Percentiles rank a stretch among this genome's conserved stretches.
Evolutionary conservation across 2,329 filamentous ascomycete species (phyloP).

Genomic region (Pestalotiopsis sp.): DNA sequence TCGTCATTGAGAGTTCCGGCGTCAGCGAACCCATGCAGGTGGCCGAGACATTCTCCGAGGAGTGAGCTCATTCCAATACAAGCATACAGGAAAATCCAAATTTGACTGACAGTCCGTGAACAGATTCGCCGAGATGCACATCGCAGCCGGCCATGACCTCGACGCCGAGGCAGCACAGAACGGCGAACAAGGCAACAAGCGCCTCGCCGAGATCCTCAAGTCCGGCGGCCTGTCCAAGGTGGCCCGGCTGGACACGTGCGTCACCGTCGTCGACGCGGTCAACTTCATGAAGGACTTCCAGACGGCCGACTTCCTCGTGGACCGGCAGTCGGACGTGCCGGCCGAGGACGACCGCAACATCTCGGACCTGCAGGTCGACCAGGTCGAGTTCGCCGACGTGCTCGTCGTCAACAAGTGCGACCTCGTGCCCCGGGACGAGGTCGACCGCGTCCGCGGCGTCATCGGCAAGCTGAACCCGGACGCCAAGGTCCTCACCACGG

Average conservation of each 20-base stretch:
- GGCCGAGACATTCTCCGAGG: slow-evolving; percentile 64
- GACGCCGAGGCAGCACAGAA: slow-evolving; percentile 24
- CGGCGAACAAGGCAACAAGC: slow-evolving; percentile 25
- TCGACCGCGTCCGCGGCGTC: slow-evolving; percentile 45
- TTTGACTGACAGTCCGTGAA: slow-evolving; percentile 42
- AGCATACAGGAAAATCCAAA: slow-evolving; percentile 52
- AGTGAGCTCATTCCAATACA: neutral
- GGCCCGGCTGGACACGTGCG: slow-evolving; percentile 70
- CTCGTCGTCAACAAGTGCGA: slow-evolving; percentile 74
- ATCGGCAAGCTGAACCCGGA: slow-evolving; percentile 67
- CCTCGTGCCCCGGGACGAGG: slow-evolving; percentile 6
- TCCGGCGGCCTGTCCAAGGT: slow-evolving; percentile 68
- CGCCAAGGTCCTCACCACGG: slow-evolving; percentile 64
- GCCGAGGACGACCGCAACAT: slow-evolving; percentile 74
- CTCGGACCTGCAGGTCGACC: slow-evolving; percentile 75
- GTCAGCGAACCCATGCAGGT: slow-evolving; percentile 77
- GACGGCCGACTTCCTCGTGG: slow-evolving; percentile 67
- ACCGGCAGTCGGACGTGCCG: slow-evolving; percentile 56
- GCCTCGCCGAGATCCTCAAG: slow-evolving; percentile 28
- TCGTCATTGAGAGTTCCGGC: slow-evolving; percentile 72
- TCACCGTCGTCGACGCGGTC: slow-evolving; percentile 75
- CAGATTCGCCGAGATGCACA: slow-evolving; percentile 33
- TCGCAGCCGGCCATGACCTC: slow-evolving; percentile 28
- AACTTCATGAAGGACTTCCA: slow-evolving; percentile 74
- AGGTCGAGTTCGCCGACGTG: slow-evolving; percentile 78